Evolutionary conservation across 2,329 filamentous ascomycete genomes (phyloP).

Genomic region (Orbilia blumenaviensis): DNA sequence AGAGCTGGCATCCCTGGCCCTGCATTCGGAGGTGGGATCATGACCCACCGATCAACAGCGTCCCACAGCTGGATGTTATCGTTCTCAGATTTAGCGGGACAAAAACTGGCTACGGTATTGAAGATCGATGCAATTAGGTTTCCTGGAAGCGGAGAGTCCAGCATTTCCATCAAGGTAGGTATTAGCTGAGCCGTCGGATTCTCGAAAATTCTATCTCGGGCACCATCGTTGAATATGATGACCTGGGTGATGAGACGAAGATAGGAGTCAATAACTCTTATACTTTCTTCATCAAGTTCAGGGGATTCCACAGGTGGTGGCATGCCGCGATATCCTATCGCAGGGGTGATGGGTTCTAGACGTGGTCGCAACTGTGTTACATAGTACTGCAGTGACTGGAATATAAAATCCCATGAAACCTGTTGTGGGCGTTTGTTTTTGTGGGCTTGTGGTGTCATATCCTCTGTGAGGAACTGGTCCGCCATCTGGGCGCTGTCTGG

Average conservation of each 20-base stretch:
- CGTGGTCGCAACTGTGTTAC: slow-evolving; percentile 56
- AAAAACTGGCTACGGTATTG: slow-evolving; percentile 76
- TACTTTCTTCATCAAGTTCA: slow-evolving; percentile 86
- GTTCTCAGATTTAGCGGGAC: slow-evolving; percentile 75
- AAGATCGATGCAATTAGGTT: slow-evolving; percentile 67
- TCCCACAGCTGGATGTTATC: slow-evolving; percentile 81
- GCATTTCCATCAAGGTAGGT: slow-evolving; percentile 78
- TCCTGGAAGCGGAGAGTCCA: slow-evolving; percentile 68
- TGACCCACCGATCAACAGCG: slow-evolving; percentile 76
- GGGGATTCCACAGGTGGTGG: slow-evolving; percentile 61
- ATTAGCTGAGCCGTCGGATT: slow-evolving; percentile 74
- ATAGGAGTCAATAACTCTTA: slow-evolving; percentile 97
- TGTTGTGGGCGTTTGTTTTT: slow-evolving; percentile 85
- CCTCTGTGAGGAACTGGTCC: slow-evolving; percentile 88
- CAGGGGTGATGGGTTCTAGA: slow-evolving; percentile 51
- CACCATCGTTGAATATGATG: slow-evolving; percentile 75
- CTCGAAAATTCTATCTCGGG: slow-evolving; percentile 77
- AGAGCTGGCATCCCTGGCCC: slow-evolving; percentile 39
- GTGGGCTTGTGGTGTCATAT: slow-evolving; percentile 71
- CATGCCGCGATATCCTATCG: slow-evolving; percentile 61
- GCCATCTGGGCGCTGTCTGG: slow-evolving; percentile 83
- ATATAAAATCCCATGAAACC: slow-evolving; percentile 91
- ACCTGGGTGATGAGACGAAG: slow-evolving; percentile 86
- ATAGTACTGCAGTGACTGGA: slow-evolving; percentile 76
- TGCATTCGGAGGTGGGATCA: slow-evolving; percentile 52